phyloP scores from a whole-genome alignment of 768 basidiomycete genomes.

The Hydnomerulius pinastri region DNA sequence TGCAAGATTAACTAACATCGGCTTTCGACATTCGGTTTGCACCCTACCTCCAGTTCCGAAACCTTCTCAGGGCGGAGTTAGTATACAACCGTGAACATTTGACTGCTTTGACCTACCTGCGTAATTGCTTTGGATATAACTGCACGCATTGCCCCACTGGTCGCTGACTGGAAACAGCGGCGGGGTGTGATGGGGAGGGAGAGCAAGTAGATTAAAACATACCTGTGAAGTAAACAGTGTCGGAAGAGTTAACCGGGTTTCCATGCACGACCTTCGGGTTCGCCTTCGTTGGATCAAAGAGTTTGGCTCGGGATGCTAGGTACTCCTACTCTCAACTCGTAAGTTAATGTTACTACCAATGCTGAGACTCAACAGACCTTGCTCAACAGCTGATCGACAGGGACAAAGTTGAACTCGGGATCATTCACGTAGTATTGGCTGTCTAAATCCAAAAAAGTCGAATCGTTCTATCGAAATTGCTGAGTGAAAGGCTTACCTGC shows the following conservation, averaged over 20 bases:
- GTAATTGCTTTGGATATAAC: slow-evolving; percentile 88
- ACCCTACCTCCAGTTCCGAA: slow-evolving; percentile 84
- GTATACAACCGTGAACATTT: background rate
- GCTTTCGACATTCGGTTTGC: background rate
- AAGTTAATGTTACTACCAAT: background rate
- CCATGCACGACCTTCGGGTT: slow-evolving; percentile 74
- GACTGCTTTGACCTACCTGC: slow-evolving; percentile 49
- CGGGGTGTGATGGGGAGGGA: background rate
- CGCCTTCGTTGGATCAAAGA: slow-evolving; percentile 72
- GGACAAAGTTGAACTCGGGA: slow-evolving; percentile 75
- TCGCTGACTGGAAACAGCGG: slow-evolving; percentile 62
- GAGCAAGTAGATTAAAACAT: slow-evolving; percentile 12
- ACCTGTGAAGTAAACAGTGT: slow-evolving; percentile 95
- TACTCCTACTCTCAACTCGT: slow-evolving; percentile 66
- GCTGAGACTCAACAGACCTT: slow-evolving; percentile 48
- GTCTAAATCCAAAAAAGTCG: slow-evolving; percentile 45
- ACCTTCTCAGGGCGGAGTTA: slow-evolving; percentile 35
- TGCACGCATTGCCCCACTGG: slow-evolving; percentile 89
- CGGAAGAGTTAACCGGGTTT: slow-evolving; percentile 79
- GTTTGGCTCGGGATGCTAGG: slow-evolving; percentile 71
- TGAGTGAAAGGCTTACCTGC: slow-evolving; percentile 52
- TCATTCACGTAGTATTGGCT: slow-evolving; percentile 92
- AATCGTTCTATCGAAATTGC: background rate
- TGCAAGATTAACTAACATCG: slow-evolving; percentile 5
- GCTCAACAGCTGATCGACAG: slow-evolving; percentile 81